Base-by-base conservation (phyloP, 208 protist species). In the Vickermania spadyakhi region DNA sequence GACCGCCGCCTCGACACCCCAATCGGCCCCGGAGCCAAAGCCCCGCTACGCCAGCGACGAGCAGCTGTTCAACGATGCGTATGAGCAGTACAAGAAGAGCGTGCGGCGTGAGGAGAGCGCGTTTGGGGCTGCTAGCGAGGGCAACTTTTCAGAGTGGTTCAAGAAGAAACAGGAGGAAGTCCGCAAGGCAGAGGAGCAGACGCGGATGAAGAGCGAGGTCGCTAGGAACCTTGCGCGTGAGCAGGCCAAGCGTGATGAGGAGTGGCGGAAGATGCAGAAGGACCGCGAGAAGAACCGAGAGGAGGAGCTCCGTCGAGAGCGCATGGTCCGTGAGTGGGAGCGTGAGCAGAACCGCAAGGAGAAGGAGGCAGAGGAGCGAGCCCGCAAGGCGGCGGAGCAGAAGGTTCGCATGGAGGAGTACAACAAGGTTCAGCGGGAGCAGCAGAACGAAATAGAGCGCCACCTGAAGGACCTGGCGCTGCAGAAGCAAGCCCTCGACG, bases 91-190 rank as follows among this genome's bases (percentile, higher is more conserved):
- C 67, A 75, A 77, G 59, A 86, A 82, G 55, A 81, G 69, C 52
- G 70, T 80, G 1, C 74, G 72, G 11, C 52, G 31, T 18, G 62
- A 58, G 4, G 42, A 28, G 28, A 59, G 28, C 4, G 62, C 60
- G 30, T 58, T 45, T 18, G 64, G 50, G 5, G 64, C 64, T 31
- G 67, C 61, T 49, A 51, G 65, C 2, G 73, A 86, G 59, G 77
- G 69, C 41, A 80, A 68, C 50, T 92, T 92, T 51, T 72, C 81
- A 5, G 81, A 92, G 50, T 92, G 85, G 85, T 92, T 92, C 60
- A 81, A 82, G 50, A 70, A 77, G 58, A 89, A 89, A 62, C 85
- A 89, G 62, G 85, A 89, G 60, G 81, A 92, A 70, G 65, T 89
- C 66, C 75, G 79, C 25, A 71, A 69, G 29, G 73, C 79, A 28